Evolutionary conservation across 1,139 yeast species (phyloP), one percentile per base, ranked within the genome.

Genomic region (Yamadazyma oceani): DNA sequence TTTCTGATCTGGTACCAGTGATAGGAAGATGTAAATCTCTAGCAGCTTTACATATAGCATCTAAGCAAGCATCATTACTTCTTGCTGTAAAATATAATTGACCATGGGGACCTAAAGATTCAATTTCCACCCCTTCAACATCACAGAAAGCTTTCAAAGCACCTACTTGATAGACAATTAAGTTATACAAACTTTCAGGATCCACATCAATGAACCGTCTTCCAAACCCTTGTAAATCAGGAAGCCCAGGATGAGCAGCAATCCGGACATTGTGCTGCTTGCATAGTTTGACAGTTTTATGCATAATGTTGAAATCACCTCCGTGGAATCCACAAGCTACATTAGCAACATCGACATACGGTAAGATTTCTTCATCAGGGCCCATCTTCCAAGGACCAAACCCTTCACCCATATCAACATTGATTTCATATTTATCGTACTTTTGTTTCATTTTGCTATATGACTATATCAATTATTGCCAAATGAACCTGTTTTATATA

Each of bases 301-400:
- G 42, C 66, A 62, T 62, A 21, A 55, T 60, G 27, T 51, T 56
- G 36, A 48, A 52, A 40, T 62, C 66, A 17, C 66, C 66, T 21
- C 64, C 67, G 43, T 62, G 67, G 34, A 51, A 58, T 3, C 67
- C 67, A 45, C 67, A 62, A 3, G 67, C 67, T 32, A 62, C 45
- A 39, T 62, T 62, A 8, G 67, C 67, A 17, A 53, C 53, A 43
- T 61, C 64, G 32, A 62, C 60, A 14, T 45, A 43, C 7, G 64
- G 65, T 62, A 62, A 58, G 29, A 62, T 57, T 24, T 61, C 65
- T 17, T 58, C 64, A 43, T 62, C 67, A 3, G 65, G 65, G 1
- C 62, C 67, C 54, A 62, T 51, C 31, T 49, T 55, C 54, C 59
- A 62, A 21, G 48, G 52, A 9, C 67, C 67, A 43, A 43, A 62